Conservation (phyloP, 805 yeast species). For the Yarrowia sp. region DNA sequence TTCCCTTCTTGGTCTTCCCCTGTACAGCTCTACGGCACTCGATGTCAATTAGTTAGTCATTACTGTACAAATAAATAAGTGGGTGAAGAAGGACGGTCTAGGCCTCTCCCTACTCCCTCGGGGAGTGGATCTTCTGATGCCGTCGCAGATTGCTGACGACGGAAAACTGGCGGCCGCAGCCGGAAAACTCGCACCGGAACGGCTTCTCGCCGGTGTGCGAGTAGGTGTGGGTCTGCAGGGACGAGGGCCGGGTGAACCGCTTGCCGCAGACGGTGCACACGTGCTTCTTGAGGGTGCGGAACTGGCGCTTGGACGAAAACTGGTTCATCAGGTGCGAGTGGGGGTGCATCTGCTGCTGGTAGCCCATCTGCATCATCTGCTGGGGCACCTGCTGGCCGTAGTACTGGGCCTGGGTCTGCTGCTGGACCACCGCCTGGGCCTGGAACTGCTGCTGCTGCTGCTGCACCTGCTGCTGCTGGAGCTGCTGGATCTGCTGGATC, state of each 20-base stretch:
- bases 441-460: slow-evolving; percentile 37
- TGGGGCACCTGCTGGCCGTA: slow-evolving; percentile 35
- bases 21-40: not conserved
- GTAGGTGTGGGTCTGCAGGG: slow-evolving; percentile 79
- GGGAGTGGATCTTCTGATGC: slow-evolving; percentile 69
- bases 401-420: slow-evolving; percentile 26
- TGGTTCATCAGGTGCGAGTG: slow-evolving; percentile 37
- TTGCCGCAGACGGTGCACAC: slow-evolving; percentile 65
- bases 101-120: slow-evolving; percentile 33
- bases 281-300: slow-evolving; percentile 46
- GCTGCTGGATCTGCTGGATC: slow-evolving; percentile 27
- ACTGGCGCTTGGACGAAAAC: slow-evolving; percentile 34
- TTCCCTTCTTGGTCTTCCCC: too few species aligned
- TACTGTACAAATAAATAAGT: slow-evolving; percentile 36
- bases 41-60: slow-evolving; percentile 25
- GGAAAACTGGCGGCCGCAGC: slow-evolving; percentile 73
- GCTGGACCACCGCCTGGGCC: slow-evolving; percentile 17
- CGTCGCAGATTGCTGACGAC: slow-evolving; percentile 88
- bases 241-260: slow-evolving; percentile 83
- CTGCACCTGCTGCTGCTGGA: slow-evolving; percentile 36
- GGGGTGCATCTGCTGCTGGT: slow-evolving; percentile 36
- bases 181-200: slow-evolving; percentile 67
- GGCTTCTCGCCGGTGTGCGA: slow-evolving; percentile 86
- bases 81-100: not conserved
- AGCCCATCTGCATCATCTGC: slow-evolving; percentile 31